phyloP scores from a whole-genome alignment of 2,329 filamentous ascomycete genomes.

The Xylariales sp. region DNA sequence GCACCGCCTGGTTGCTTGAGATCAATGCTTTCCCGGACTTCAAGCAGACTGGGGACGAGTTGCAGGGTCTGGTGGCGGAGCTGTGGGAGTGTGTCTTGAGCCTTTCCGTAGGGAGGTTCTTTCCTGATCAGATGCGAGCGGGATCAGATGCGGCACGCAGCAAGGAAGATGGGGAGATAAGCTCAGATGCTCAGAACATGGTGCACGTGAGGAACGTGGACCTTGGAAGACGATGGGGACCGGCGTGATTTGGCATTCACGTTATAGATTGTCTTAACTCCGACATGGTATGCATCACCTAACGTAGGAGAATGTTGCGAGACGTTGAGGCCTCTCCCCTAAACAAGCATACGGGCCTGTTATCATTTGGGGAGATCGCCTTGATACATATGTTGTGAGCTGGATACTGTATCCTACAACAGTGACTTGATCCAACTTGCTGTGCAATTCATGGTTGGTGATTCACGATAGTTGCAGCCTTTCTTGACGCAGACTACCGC shows the following conservation, averaged over 20 bases:
- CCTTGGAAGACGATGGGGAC: constrained; percentile 5
- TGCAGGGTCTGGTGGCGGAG: constrained; percentile 66
- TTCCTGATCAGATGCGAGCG: constrained; percentile 32
- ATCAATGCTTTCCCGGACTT: constrained; percentile 97
- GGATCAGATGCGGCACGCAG: constrained; percentile 16
- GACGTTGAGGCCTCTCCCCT: too few relatives aligned
- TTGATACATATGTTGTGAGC: too few relatives aligned
- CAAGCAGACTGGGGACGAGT: constrained; percentile 75
- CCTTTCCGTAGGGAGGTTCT: constrained; percentile 64
- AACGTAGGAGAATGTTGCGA: too few relatives aligned
- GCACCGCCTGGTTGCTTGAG: constrained; percentile 73
- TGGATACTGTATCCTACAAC: too few relatives aligned
- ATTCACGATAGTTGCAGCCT: too few relatives aligned
- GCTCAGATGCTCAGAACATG: neutral
- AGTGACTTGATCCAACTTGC: too few relatives aligned
- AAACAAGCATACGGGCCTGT: too few relatives aligned
- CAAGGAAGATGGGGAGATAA: constrained; percentile 26
- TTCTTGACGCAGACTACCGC: too few relatives aligned
- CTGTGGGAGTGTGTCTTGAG: constrained; percentile 73
- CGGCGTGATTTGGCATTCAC: neutral
- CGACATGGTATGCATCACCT: too few relatives aligned
- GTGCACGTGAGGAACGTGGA: constrained; percentile 10
- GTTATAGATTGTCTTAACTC: neutral
- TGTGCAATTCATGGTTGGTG: too few relatives aligned
- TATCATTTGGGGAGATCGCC: too few relatives aligned